phyloP scores from a whole-genome alignment of 768 basidiomycete species.

The Cystobasidium tubakii region DNA sequence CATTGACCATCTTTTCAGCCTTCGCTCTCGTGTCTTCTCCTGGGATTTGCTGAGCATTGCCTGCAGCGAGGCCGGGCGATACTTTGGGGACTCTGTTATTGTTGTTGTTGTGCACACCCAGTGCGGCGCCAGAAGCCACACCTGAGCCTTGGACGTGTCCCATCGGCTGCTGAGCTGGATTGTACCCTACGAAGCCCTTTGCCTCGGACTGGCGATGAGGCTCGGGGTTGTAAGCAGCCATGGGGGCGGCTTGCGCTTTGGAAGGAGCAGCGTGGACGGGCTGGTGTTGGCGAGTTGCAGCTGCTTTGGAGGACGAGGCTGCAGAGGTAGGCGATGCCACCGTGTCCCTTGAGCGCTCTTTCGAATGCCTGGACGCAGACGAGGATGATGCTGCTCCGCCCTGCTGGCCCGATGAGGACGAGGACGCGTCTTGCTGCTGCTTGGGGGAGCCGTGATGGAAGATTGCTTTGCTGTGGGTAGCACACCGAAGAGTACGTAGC shows the following conservation, averaged over 20 bases:
- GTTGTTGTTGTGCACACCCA: neutral
- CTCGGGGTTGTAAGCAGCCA: constrained; percentile 36
- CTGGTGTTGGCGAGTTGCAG: constrained; percentile 6
- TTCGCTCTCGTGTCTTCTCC: constrained; percentile 53
- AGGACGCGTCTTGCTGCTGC: constrained; percentile 5
- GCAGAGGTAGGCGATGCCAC: neutral
- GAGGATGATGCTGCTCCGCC: neutral
- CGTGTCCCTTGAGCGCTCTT: neutral
- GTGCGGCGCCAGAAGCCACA: neutral
- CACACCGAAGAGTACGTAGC: neutral
- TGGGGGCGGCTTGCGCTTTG: constrained; percentile 34
- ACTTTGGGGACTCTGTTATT: neutral
- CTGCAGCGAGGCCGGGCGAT: neutral
- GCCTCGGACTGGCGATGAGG: constrained; percentile 22
- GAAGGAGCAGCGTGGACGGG: constrained; percentile 25
- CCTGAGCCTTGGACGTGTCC: neutral
- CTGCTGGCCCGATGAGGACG: neutral
- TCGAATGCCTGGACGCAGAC: neutral
- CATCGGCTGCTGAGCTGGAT: constrained; percentile 31
- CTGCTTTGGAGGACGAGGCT: constrained; percentile 5
- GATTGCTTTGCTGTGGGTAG: constrained; percentile 28
- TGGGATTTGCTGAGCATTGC: neutral
- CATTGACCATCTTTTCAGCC: constrained; percentile 58
- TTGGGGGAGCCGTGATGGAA: constrained; percentile 36
- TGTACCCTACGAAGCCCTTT: constrained; percentile 30